Evolutionary conservation across 768 basidiomycete species (phyloP).

Genomic region (Tulasnella sp.): DNA sequence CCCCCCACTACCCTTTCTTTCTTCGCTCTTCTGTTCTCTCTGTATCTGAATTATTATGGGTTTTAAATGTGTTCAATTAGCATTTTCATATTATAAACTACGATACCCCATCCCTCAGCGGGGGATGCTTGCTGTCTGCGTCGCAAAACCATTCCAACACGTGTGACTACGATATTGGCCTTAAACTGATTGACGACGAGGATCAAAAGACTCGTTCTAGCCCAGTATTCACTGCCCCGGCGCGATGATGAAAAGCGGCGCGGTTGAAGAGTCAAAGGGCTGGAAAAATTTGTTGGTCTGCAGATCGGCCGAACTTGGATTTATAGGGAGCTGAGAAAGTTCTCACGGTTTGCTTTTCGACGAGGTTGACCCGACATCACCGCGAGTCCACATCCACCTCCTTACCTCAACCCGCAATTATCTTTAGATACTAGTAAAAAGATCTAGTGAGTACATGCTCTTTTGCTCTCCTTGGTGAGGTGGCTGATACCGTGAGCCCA

Average conservation of each 20-base stretch:
- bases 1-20: conserved; percentile 13
- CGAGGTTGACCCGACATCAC: background rate
- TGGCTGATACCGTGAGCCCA: too few species aligned
- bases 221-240: conserved; percentile 1
- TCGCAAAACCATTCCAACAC: background rate
- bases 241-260: background rate
- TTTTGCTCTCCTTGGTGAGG: too few species aligned
- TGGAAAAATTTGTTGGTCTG: background rate
- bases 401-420: background rate
- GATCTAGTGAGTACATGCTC: too few species aligned
- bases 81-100: background rate
- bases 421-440: too few species aligned
- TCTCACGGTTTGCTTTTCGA: background rate
- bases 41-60: conserved; percentile 3
- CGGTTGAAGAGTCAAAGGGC: conserved; percentile 3
- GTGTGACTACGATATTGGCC: background rate
- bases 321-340: background rate
- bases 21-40: conserved; percentile 9
- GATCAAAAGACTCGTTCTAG: background rate
- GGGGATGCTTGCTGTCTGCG: background rate
- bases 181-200: background rate
- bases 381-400: background rate
- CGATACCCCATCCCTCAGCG: background rate
- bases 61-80: background rate
- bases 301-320: background rate